These are phyloP conservation scores for Saturnispora hagleri DNA, from an alignment of 805 yeast genomes.

Conservation along the genomic window DNA sequence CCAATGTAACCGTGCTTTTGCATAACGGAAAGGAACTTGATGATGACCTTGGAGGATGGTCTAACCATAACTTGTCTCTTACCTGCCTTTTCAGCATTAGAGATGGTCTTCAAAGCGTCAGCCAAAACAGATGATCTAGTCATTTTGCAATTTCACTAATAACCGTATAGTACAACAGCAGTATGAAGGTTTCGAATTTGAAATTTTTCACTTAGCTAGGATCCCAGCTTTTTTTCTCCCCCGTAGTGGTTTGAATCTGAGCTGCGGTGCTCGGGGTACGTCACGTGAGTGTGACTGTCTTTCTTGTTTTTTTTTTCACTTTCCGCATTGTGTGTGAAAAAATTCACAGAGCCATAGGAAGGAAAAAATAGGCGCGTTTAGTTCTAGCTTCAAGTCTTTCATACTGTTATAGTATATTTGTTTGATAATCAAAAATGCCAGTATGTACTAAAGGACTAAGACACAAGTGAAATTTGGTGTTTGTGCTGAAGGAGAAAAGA, in stretches of 20 bases:
- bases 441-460: conserved; percentile 12
- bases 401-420: neutral
- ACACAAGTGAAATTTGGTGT: neutral
- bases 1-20: conserved; percentile 98
- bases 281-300: neutral
- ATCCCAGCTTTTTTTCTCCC: neutral
- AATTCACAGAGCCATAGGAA: neutral
- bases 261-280: conserved; percentile 2
- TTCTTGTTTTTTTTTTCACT: neutral
- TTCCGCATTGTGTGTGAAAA: neutral
- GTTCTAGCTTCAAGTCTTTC: neutral
- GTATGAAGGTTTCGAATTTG: neutral
- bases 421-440: conserved; percentile 16
- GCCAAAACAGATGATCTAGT: conserved; percentile 98
- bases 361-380: neutral
- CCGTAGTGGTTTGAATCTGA: neutral
- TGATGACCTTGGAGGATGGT: conserved; percentile 97
- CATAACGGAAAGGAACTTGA: conserved; percentile 94
- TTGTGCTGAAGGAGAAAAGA: neutral
- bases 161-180: neutral
- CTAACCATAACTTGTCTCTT: conserved; percentile 97
- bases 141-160: conserved; percentile 38
- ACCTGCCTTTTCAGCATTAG: conserved; percentile 99
- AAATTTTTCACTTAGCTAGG: neutral
- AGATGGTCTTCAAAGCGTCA: conserved; percentile 96